These are phyloP conservation scores for Yamadazyma dushanensis DNA, from an alignment of 1,139 yeast genomes.

Conservation along the genomic window DNA sequence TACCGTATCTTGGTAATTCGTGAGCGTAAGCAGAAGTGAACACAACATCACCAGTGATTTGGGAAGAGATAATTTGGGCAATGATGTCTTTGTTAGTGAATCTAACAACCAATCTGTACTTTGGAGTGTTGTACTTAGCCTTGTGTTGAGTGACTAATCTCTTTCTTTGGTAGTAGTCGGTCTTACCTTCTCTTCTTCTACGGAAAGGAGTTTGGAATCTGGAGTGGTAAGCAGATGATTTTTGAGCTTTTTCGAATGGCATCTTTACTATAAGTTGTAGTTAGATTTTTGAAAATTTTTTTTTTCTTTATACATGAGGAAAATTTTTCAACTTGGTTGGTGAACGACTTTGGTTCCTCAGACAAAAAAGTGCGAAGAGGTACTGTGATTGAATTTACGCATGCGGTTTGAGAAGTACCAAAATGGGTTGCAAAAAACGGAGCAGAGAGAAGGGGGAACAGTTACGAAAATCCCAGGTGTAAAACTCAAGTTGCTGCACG, in stretches of 20 bases:
- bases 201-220: conserved; percentile 99
- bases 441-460: no score
- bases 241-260: conserved; percentile 23
- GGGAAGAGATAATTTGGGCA: conserved; percentile 95
- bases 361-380: neutral
- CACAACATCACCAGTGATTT: conserved; percentile 95
- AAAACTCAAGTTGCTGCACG: no score
- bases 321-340: conserved; percentile 12
- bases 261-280: conserved; percentile 10
- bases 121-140: conserved; percentile 99
- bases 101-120: conserved; percentile 99
- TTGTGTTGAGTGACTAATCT: conserved; percentile 99
- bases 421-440: neutral
- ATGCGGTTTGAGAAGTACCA: conserved; percentile 1
- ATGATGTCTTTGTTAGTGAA: conserved; percentile 99
- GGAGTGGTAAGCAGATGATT: conserved; percentile 95
- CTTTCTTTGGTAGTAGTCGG: conserved; percentile 99
- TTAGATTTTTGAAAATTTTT: conserved; percentile 8
- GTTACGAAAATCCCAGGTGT: no score
- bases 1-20: conserved; percentile 98
- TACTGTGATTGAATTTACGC: conserved; percentile 3
- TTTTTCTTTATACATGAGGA: conserved; percentile 1
- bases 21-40: conserved; percentile 98
- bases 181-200: conserved; percentile 99
- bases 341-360: conserved; percentile 8